Evolutionary conservation across 441 rosid genomes (phyloP), one percentile per base, ranked within the genome.

Genomic region (Corymbia calophylla): DNA sequence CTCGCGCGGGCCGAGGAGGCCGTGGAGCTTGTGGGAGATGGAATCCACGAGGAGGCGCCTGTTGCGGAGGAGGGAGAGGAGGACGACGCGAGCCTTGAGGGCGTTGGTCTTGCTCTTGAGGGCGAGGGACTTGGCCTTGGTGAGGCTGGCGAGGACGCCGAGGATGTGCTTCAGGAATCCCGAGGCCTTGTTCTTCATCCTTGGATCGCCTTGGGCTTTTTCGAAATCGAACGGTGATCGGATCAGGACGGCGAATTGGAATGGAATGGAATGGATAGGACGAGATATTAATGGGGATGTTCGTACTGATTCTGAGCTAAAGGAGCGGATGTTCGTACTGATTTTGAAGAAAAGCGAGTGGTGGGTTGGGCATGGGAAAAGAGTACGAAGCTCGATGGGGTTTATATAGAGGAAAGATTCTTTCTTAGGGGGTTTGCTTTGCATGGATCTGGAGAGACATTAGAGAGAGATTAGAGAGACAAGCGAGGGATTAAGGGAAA

Each of bases 21-120:
- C 31, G 11, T 58, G 68, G 51, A 90, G 60, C 87, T 87, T 90
- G 80, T 84, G 82, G 39, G 89, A 87, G 53, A 90, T 17, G 58
- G 91, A 81, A 16, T 32, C 86, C 53, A 19, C 66, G 27, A 4
- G 9, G 48, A 90, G 53, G 85, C 55, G 84, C 55, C 77, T 82
- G 87, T 55, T 58, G 21, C 91, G 87, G 89, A 90, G 81, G 80
- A 90, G 27, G 32, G 91, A 90, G 89, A 87, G n/a, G 87, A 89
- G 87, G 21, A 86, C 27, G 55, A 58, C 66, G 39, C 87, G 62
- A 23, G 58, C 62, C 87, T 54, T 86, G 87, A 86, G 60, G 5
- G 47, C 87, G 60, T 1, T 53, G 60, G 31, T 5, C 86, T 87
- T 53, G 88, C 49, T 68, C 44, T 80, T 68, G 39, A 87, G 68